Conservation (phyloP, 805 yeast species). For the Zygoascus ofunaensis region DNA sequence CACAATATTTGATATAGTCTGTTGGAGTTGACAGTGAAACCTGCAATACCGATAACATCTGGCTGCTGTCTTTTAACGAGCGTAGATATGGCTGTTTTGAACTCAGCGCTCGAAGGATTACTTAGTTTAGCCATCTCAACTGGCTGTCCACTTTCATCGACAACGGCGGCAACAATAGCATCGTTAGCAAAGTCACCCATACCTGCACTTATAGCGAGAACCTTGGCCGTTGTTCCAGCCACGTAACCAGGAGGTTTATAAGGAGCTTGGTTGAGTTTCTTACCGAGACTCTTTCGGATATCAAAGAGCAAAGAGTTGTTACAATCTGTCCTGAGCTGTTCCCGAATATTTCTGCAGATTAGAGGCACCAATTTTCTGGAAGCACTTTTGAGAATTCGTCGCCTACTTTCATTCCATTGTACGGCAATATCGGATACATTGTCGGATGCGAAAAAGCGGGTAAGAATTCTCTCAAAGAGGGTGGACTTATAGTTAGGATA, state of each 20-base stretch:
- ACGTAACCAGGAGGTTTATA: constrained; percentile 70
- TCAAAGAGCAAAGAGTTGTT: constrained; percentile 59
- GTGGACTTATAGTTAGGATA: constrained; percentile 37
- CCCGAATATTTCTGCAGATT: constrained; percentile 70
- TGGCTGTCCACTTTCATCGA: constrained; percentile 74
- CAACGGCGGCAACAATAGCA: constrained; percentile 72
- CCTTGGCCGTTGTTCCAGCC: constrained; percentile 77
- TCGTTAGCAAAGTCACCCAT: constrained; percentile 72
- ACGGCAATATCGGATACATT: constrained; percentile 58
- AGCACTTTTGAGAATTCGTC: constrained; percentile 54
- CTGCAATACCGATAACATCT: constrained; percentile 84
- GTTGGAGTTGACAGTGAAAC: constrained; percentile 68
- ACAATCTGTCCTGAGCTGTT: constrained; percentile 67
- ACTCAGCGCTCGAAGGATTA: constrained; percentile 55
- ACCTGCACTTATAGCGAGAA: constrained; percentile 75
- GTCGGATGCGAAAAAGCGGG: constrained; percentile 30
- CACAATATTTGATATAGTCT: constrained; percentile 45
- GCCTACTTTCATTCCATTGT: constrained; percentile 76
- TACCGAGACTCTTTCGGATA: constrained; percentile 59
- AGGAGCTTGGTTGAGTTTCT: constrained; percentile 87
- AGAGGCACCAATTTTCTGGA: constrained; percentile 57
- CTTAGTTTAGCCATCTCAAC: constrained; percentile 71
- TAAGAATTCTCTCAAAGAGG: constrained; percentile 33
- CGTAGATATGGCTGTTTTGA: constrained; percentile 52
- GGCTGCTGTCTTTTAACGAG: constrained; percentile 62